Percentiles rank a stretch among this genome's conserved stretches.
Evolutionary conservation across 2,329 filamentous ascomycete genomes (phyloP).

Genomic region (Davidsoniella australis): DNA sequence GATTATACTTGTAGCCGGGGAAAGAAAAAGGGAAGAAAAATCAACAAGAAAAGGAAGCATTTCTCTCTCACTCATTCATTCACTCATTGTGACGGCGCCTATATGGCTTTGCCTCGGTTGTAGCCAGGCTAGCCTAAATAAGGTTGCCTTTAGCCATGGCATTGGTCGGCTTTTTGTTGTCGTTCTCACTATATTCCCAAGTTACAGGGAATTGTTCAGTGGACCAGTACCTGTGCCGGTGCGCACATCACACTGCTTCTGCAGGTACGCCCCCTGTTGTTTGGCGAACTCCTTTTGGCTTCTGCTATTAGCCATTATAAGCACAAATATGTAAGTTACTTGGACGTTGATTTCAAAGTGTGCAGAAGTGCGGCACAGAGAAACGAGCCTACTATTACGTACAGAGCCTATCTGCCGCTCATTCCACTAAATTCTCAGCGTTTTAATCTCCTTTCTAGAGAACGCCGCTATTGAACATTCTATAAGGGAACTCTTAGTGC

Average conservation of each 20-base stretch:
- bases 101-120: conserved; percentile 4
- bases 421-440: too few relatives aligned
- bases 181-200: too few relatives aligned
- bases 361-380: not conserved
- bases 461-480: not conserved
- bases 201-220: not conserved
- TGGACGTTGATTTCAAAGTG: not conserved
- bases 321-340: not conserved
- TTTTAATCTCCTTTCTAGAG: too few relatives aligned
- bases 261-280: conserved; percentile 1
- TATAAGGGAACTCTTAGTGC: not conserved
- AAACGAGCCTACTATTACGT: not conserved
- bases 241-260: not conserved
- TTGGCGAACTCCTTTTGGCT: not conserved
- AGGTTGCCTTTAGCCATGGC: not conserved
- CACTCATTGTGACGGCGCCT: too few relatives aligned
- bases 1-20: too few relatives aligned
- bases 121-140: not conserved
- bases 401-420: too few relatives aligned
- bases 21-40: too few relatives aligned
- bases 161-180: not conserved
- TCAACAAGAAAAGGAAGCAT: too few relatives aligned
- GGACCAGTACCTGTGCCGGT: not conserved
- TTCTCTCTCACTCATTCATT: too few relatives aligned
- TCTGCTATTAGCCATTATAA: too few relatives aligned